A percentile compares a stretch with the other conserved stretches of the same genome.
These are phyloP conservation scores for Zanthoxylum bungeanum DNA, from an alignment of 345 rosid genomes.

Conservation along the genomic window DNA sequence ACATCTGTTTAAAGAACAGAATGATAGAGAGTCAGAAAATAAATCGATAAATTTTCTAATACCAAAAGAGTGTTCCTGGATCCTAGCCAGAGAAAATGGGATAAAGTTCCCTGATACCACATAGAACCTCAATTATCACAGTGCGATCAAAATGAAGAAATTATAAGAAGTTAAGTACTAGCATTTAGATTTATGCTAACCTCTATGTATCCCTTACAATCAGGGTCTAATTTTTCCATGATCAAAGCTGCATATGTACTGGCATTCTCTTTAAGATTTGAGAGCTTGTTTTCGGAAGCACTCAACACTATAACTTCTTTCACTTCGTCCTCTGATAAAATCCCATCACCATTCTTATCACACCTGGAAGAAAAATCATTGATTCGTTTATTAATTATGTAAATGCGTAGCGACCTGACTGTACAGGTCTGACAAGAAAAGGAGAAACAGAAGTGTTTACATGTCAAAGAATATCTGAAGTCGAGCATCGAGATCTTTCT, in stretches of 20 bases:
- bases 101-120: too few relatives aligned
- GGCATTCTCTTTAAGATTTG: slow-evolving; percentile 69
- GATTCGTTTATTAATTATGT: too few relatives aligned
- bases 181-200: slow-evolving; percentile 29
- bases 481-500: slow-evolving; percentile 70
- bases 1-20: slow-evolving; percentile 53
- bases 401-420: background rate
- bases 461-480: slow-evolving; percentile 95
- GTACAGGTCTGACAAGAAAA: background rate
- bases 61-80: too few relatives aligned
- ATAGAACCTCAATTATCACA: too few relatives aligned
- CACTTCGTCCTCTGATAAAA: slow-evolving; percentile 81
- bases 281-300: slow-evolving; percentile 82
- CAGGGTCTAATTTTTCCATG: slow-evolving; percentile 99
- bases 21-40: too few relatives aligned
- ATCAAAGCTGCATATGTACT: slow-evolving; percentile 69
- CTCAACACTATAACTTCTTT: slow-evolving; percentile 86
- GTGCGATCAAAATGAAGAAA: too few relatives aligned
- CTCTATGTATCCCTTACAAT: slow-evolving; percentile 86
- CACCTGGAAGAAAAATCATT: slow-evolving; percentile 69
- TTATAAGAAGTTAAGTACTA: too few relatives aligned
- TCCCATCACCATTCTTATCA: slow-evolving; percentile 96
- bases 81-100: too few relatives aligned
- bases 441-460: slow-evolving; percentile 37
- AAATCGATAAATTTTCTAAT: too few relatives aligned